These are phyloP conservation scores for Colletotrichum sansevieriae DNA, from an alignment of 2,329 filamentous ascomycete species.

Conservation along the genomic window DNA sequence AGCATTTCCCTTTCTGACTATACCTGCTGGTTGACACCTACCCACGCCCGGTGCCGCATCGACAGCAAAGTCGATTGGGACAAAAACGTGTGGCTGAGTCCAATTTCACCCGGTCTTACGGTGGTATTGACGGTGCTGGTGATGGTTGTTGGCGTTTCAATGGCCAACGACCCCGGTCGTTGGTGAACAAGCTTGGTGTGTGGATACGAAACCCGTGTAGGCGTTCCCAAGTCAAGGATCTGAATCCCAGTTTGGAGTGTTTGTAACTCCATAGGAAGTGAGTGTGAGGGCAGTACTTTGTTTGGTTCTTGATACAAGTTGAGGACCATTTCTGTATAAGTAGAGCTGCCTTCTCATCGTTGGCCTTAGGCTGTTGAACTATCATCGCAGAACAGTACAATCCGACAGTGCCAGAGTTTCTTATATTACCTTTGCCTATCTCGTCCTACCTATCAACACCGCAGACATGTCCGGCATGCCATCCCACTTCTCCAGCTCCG, in stretches of 20 bases:
- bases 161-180: background rate
- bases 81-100: slow-evolving; percentile 1
- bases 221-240: background rate
- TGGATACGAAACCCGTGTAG: slow-evolving; percentile 4
- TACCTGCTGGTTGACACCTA: background rate
- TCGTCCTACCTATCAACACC: background rate
- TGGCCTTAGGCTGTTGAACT: slow-evolving; percentile 5
- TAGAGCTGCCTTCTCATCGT: slow-evolving; percentile 4
- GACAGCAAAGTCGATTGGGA: background rate
- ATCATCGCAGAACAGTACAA: slow-evolving; percentile 4
- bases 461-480: slow-evolving; percentile 37
- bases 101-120: slow-evolving; percentile 23
- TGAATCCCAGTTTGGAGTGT: background rate
- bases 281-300: background rate
- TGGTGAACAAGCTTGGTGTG: slow-evolving; percentile 2
- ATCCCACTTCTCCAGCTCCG: slow-evolving; percentile 36
- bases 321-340: slow-evolving; percentile 27
- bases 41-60: background rate
- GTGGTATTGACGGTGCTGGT: slow-evolving; percentile 1
- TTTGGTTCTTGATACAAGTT: background rate
- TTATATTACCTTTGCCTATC: too few relatives aligned
- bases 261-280: background rate
- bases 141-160: slow-evolving; percentile 16
- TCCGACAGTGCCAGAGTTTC: background rate
- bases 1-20: slow-evolving; percentile 1